Evolutionary conservation across 371 early-diverging fungal genomes (phyloP).

Genomic region (Lichtheimia ramosa): DNA sequence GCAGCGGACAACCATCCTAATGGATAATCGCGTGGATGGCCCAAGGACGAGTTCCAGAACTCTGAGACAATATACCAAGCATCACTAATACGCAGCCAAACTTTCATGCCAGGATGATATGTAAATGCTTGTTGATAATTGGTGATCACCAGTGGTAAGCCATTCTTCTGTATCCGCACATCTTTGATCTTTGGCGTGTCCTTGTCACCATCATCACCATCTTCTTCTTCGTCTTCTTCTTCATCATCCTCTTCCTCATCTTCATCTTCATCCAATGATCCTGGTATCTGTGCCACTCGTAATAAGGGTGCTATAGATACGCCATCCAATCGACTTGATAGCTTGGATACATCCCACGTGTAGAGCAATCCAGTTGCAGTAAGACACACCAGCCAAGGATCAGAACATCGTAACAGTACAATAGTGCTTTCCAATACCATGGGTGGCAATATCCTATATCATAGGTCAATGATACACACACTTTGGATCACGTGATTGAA

Average conservation of each 20-base stretch:
- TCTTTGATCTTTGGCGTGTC: constrained; percentile 57
- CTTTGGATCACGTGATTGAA: constrained; percentile 12
- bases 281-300: constrained; percentile 37
- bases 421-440: constrained; percentile 68
- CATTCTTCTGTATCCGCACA: constrained; percentile 62
- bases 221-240: background rate
- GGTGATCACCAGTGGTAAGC: constrained; percentile 72
- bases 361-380: constrained; percentile 63
- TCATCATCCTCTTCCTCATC: constrained; percentile 1
- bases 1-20: constrained; percentile 37
- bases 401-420: constrained; percentile 56
- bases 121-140: constrained; percentile 73
- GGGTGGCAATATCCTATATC: constrained; percentile 62
- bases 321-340: constrained; percentile 43
- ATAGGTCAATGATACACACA: background rate
- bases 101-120: constrained; percentile 67
- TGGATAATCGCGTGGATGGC: constrained; percentile 21
- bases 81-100: constrained; percentile 76
- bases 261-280: background rate
- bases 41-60: constrained; percentile 44
- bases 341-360: constrained; percentile 65
- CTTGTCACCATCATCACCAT: constrained; percentile 24
- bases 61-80: constrained; percentile 61
- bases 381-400: constrained; percentile 64
- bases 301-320: constrained; percentile 64